Evolutionary conservation across 176 grass and related monocot species (phyloP), one percentile per base, ranked within the genome.

Genomic region (Zizania latifolia): DNA sequence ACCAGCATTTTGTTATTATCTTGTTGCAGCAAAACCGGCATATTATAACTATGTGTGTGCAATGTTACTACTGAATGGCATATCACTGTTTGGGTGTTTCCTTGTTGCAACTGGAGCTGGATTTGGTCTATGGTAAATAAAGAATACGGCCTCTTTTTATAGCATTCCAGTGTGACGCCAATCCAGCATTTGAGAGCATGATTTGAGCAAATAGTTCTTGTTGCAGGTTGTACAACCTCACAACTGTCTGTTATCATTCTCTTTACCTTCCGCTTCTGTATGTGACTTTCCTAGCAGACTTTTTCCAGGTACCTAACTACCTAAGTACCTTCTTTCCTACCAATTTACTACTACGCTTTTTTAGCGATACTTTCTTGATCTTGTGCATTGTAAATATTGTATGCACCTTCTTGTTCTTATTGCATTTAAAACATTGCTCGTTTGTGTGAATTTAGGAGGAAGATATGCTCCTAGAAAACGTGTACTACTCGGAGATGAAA

Each of bases 401-500:
- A 12, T 76, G 22, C 62, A 44, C 31, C 17, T 69, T 63, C 5
- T 62, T 65, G 68, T 74, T 82, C 51, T 68, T 60, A 58, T 71
- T 23, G 48, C 40, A 50, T 79, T 85, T 2, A 27, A 43, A 43
- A 43, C 13, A 53, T 32, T 78, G 15, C 60, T 39, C 60, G 22
- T 36, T 81, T 56, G 28, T 81, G 71, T 54, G 27, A 6, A 34
- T 83, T 44, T 79, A 95, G 96, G 96, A 99, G 89, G 96, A 99
- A 80, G 96, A 99, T 61, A 75, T 95, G 89, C 85, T 90, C 50
- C 73, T 99, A 60, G 96, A 99, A 84, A 99, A 86, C 12, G 92
- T 99, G 16, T 95, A 99, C 83, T 99, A 99, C 78, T 99, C 92
- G 1, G 96, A 99, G 83, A 99, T 99, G 96, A 99, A 99, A 89